Evolutionary conservation across 1,284 basidiomycete species (phyloP).

Genomic region (Microstroma glucosiphilum): DNA sequence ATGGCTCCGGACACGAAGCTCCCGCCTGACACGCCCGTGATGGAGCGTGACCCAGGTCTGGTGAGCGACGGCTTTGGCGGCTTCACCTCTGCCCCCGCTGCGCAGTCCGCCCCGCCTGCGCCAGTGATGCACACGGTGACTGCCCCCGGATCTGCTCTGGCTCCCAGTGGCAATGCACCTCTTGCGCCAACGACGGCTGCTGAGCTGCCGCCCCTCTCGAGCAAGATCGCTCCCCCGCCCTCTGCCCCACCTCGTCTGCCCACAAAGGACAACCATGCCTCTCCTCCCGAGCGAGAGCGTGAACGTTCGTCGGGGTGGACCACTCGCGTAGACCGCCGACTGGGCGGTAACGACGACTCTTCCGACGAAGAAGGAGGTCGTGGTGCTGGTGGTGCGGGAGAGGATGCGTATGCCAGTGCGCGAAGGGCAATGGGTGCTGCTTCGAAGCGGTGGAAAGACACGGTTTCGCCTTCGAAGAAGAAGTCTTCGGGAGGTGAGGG

Average conservation of each 20-base stretch:
- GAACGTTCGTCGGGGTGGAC: slow-evolving; percentile 29
- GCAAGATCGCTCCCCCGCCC: slow-evolving; percentile 32
- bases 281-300: slow-evolving; percentile 18
- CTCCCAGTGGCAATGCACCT: background rate
- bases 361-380: slow-evolving; percentile 36
- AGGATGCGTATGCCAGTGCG: slow-evolving; percentile 34
- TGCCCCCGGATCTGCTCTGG: slow-evolving; percentile 6
- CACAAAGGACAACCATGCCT: slow-evolving; percentile 22
- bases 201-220: slow-evolving; percentile 16
- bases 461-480: background rate
- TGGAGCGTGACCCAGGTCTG: background rate
- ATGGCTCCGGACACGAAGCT: slow-evolving; percentile 45
- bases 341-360: slow-evolving; percentile 18
- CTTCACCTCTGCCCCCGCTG: background rate
- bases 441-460: slow-evolving; percentile 1
- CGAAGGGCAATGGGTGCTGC: slow-evolving; percentile 35
- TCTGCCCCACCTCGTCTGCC: slow-evolving; percentile 20
- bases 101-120: background rate
- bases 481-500: slow-evolving; percentile 4
- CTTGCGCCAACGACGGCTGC: background rate
- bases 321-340: slow-evolving; percentile 28
- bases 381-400: slow-evolving; percentile 11
- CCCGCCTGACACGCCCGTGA: slow-evolving; percentile 33
- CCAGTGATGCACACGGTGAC: background rate
- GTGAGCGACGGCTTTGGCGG: slow-evolving; percentile 4